Percentiles rank a stretch among this genome's conserved stretches.
phyloP scores from a whole-genome alignment of 495 filamentous ascomycete genomes.

The Hypoxylon trugodes region DNA sequence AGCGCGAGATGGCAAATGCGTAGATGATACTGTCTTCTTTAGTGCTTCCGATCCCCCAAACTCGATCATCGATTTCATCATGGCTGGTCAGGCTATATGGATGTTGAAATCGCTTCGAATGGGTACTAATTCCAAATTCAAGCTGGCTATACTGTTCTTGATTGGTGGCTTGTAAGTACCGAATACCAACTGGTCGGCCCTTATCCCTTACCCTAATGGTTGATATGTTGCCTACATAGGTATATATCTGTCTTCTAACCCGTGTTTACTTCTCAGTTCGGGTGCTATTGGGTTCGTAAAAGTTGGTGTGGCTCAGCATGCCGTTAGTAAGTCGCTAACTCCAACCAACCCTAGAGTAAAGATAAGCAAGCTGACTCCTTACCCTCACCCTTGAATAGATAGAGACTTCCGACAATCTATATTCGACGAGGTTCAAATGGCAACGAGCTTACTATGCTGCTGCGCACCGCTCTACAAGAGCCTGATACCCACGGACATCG shows the following conservation, averaged over 20 bases:
- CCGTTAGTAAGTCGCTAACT: constrained; percentile 18
- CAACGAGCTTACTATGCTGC: constrained; percentile 33
- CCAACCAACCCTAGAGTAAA: too few species aligned
- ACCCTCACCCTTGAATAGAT: too few species aligned
- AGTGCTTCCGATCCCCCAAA: constrained; percentile 12
- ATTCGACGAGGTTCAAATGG: constrained; percentile 23
- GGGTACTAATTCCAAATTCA: constrained; percentile 2
- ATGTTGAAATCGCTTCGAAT: constrained; percentile 21
- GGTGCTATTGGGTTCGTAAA: constrained; percentile 32
- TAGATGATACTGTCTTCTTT: constrained; percentile 8
- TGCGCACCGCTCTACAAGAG: constrained; percentile 32
- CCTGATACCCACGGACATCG: too few species aligned
- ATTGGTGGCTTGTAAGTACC: constrained; percentile 30
- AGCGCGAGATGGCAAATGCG: neutral
- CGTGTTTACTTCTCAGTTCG: neutral
- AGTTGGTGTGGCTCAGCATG: constrained; percentile 15
- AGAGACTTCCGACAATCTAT: too few species aligned
- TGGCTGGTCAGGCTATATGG: constrained; percentile 16
- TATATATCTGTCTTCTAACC: too few species aligned
- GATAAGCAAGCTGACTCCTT: too few species aligned
- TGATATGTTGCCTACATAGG: too few species aligned
- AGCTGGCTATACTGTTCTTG: constrained; percentile 20
- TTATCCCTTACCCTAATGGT: too few species aligned
- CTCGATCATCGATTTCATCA: constrained; percentile 29
- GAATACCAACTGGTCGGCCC: too few species aligned